Evolutionary conservation across 1,284 basidiomycete species (phyloP), one percentile per base, ranked within the genome.

Genomic region (Rhodotorula sp.): DNA sequence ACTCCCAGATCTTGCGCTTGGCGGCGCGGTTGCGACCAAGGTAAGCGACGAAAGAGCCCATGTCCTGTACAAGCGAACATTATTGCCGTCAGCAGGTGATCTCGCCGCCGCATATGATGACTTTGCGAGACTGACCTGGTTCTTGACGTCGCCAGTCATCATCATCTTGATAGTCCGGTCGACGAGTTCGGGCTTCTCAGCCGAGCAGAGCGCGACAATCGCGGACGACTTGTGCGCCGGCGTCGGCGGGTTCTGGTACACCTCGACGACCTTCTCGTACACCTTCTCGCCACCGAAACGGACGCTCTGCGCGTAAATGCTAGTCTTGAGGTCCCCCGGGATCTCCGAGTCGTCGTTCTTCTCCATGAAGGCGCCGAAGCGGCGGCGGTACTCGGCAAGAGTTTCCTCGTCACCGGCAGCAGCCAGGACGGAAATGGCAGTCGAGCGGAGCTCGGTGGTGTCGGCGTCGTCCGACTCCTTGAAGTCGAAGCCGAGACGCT

Each of bases 401-500:
- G 62, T 55, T 2, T 58, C 47, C 43, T 70, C 73, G 18, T 64
- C 69, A 16, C 88, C 87, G 34, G 88, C 87, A 31, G 87, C 85
- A 21, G 82, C 83, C 0, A 67, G 62, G 70, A 97, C 88, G 1
- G 89, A 91, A n/a, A 87, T 19, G 14, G 91, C 90, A 28, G 54
- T 55, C 26, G 54, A 16, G 57, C 95, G 87, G 68, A 97, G 83
- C 78, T 90, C 86, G 50, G 87, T 86, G 56, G 85, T 84, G 71
- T 92, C 92, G n/a, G 87, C 83, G 26, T 87, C 84, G 71, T 98
- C 95, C 45, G 83, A 82, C 19, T 85, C 83, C 6, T 83, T 81
- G 79, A 90, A 90, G 59, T 91, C 88, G 79, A 90, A 95, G 16
- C 93, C 92, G 58, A 97, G 85, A 77, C 84, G 85, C 67, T 90